Evolutionary conservation across 345 rosid genomes (phyloP).

Genomic region (Aethionema arabicum): DNA sequence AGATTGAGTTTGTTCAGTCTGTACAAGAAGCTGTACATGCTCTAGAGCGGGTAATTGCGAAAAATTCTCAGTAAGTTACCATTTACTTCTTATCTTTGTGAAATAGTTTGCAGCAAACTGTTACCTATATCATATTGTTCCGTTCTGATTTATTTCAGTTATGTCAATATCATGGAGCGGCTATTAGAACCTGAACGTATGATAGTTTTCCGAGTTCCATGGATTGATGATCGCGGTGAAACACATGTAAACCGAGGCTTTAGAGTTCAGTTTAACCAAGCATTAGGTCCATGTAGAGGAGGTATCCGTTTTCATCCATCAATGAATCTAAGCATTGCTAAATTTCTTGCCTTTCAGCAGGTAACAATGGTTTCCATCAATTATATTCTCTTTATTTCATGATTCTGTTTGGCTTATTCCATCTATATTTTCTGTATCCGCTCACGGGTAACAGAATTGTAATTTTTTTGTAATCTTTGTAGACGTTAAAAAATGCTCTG

Average conservation of each 20-base stretch:
- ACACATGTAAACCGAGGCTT: constrained; percentile 95
- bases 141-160: constrained; percentile 53
- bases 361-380: constrained; percentile 35
- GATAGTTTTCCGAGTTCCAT: constrained; percentile 91
- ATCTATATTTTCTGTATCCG: background rate
- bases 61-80: constrained; percentile 87
- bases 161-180: constrained; percentile 94
- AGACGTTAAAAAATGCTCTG: constrained; percentile 95
- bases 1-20: constrained; percentile 86
- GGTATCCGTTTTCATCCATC: constrained; percentile 94
- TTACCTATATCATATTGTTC: constrained; percentile 22
- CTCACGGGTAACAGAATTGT: constrained; percentile 8
- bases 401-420: background rate
- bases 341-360: constrained; percentile 97
- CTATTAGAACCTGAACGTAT: constrained; percentile 91
- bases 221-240: constrained; percentile 99
- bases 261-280: constrained; percentile 93
- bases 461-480: constrained; percentile 27
- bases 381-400: background rate
- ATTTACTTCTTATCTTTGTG: constrained; percentile 32
- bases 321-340: constrained; percentile 83
- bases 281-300: constrained; percentile 96
- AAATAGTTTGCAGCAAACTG: constrained; percentile 17
- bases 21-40: constrained; percentile 97
- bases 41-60: constrained; percentile 96